A percentile compares a stretch with the other conserved stretches of the same genome.
phyloP scores from a whole-genome alignment of 352 stramenopile genomes.

The Pythium sukuiense region DNA sequence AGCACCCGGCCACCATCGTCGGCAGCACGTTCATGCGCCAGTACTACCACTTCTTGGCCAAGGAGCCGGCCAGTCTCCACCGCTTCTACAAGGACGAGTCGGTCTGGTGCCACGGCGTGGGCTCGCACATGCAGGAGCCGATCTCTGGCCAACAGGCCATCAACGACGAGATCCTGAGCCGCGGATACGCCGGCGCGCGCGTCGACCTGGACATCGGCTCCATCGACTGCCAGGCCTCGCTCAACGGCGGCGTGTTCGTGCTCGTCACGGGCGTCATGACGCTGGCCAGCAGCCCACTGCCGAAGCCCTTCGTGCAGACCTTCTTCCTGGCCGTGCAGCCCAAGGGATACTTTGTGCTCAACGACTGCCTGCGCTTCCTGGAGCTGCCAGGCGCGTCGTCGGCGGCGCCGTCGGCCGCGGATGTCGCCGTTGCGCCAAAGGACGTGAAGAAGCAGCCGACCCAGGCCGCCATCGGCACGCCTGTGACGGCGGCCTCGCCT shows the following conservation, averaged over 20 bases:
- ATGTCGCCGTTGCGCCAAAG: slow-evolving; percentile 27
- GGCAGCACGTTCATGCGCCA: slow-evolving; percentile 88
- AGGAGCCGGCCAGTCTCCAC: slow-evolving; percentile 81
- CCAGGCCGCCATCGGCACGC: slow-evolving; percentile 44
- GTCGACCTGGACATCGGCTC: slow-evolving; percentile 82
- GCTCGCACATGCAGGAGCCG: slow-evolving; percentile 80
- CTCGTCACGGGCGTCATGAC: slow-evolving; percentile 88
- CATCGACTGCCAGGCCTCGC: slow-evolving; percentile 84
- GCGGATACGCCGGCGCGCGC: slow-evolving; percentile 70
- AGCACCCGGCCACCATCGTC: slow-evolving; percentile 59
- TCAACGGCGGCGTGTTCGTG: slow-evolving; percentile 73
- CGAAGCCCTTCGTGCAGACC: slow-evolving; percentile 85
- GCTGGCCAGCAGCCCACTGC: slow-evolving; percentile 43
- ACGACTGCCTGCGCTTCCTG: slow-evolving; percentile 86
- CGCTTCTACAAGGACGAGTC: slow-evolving; percentile 90
- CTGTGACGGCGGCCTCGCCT: slow-evolving; percentile 25
- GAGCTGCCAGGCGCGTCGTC: slow-evolving; percentile 45
- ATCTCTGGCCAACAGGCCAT: slow-evolving; percentile 78
- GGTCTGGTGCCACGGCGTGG: slow-evolving; percentile 74
- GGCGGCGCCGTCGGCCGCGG: slow-evolving; percentile 24
- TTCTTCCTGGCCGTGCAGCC: slow-evolving; percentile 87
- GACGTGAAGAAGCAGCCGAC: slow-evolving; percentile 36
- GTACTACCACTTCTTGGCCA: slow-evolving; percentile 88
- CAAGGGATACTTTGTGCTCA: slow-evolving; percentile 88
- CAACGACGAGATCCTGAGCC: slow-evolving; percentile 81